A percentile compares a stretch with the other conserved stretches of the same genome.
phyloP scores from a whole-genome alignment of 352 stramenopile species.

The Globisporangium iwayamae region DNA sequence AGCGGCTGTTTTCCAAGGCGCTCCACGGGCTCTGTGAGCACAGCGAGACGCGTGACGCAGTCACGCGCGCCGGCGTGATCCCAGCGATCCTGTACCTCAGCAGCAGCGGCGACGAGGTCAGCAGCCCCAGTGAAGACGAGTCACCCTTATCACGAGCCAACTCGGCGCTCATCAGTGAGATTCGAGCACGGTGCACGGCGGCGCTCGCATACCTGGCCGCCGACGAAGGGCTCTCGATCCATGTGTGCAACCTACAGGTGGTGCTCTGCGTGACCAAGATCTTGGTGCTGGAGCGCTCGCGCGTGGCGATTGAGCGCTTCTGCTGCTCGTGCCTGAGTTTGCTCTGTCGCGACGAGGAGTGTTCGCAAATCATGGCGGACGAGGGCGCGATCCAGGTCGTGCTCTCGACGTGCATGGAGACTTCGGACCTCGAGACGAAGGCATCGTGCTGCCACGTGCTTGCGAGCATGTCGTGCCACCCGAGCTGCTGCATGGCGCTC shows the following conservation, averaged over 20 bases:
- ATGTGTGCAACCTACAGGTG: slow-evolving; percentile 47
- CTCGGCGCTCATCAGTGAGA: slow-evolving; percentile 31
- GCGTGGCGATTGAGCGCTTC: slow-evolving; percentile 61
- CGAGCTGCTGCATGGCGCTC: slow-evolving; percentile 49
- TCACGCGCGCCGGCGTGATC: slow-evolving; percentile 51
- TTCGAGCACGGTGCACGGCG: slow-evolving; percentile 57
- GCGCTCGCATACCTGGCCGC: slow-evolving; percentile 59
- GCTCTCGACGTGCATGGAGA: slow-evolving; percentile 56
- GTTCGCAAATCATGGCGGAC: slow-evolving; percentile 47
- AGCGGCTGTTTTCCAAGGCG: slow-evolving; percentile 60
- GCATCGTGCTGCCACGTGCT: slow-evolving; percentile 73
- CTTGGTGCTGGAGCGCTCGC: slow-evolving; percentile 42
- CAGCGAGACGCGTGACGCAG: slow-evolving; percentile 35
- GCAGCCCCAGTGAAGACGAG: slow-evolving; percentile 3
- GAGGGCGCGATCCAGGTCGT: slow-evolving; percentile 51
- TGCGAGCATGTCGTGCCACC: slow-evolving; percentile 69
- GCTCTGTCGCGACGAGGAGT: slow-evolving; percentile 64
- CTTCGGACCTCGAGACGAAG: slow-evolving; percentile 60
- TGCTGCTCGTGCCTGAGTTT: slow-evolving; percentile 72
- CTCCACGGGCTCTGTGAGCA: slow-evolving; percentile 68
- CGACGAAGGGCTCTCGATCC: slow-evolving; percentile 29
- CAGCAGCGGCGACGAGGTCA: slow-evolving; percentile 9
- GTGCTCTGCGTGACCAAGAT: slow-evolving; percentile 55
- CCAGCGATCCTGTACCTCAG: slow-evolving; percentile 54
- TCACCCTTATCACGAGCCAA: background rate